Base-by-base conservation (phyloP, 177 flowering plant species). In the Tripterygium wilfordii region DNA sequence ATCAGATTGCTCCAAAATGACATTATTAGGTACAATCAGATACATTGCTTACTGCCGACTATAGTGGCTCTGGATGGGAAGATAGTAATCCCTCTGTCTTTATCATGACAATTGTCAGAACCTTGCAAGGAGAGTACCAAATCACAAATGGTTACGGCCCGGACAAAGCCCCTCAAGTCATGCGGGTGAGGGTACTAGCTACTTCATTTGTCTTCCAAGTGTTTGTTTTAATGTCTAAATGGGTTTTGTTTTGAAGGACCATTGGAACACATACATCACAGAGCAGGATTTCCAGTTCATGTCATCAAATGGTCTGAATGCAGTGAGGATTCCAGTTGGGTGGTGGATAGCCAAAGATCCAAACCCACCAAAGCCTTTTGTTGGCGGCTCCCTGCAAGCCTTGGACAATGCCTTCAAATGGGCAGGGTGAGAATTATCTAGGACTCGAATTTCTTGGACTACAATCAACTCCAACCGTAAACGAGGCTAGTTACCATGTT, bases 311-410 rank as follows among this genome's bases (percentile, higher is more conserved):
- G 58, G 58, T 17, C 19, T 60, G 10, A 60, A 54, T 41, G 58
- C 58, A 0, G 64, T 60, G 23, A 46, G 64, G 9, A 48, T 60
- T 47, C 64, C 64, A 14, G 64, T 60, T 19, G 64, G 64, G 10
- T 60, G 58, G 58, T 60, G 58, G 64, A 53, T 60, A 31, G 58
- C 64, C 4, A 5, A 15, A 8, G 64, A 60, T 48, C 57, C 63
- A 8, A 31, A 32, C 8, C 64, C 64, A 12, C 64, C 64, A 24
- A 45, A 45, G 49, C 64, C 64, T 31, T 60, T 47, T 36, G 54
- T 60, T 26, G 57, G 53, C 13, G 64, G 64, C 27, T 53, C 58
- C n/a, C 27, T 48, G 31, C 10, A 53, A 42, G 54, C 38, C 24
- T 42, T 60, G 10, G 58, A 60, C 54, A 47, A 53, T 21, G 64